Base-by-base conservation (phyloP, 192 early-diverging fungal species). In the Umbelopsis isabellina region DNA sequence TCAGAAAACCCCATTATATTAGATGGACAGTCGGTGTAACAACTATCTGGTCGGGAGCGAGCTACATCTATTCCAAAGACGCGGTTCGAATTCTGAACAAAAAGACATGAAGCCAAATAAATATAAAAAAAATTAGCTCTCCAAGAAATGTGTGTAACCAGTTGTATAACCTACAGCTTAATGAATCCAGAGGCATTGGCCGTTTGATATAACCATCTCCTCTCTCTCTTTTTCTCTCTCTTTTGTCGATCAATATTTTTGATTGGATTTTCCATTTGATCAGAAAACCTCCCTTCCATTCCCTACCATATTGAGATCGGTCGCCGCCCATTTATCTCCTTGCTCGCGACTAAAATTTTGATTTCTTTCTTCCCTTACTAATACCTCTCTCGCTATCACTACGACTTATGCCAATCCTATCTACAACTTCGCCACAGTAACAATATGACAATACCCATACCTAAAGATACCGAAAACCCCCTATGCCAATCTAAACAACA, bases 41-140 rank as follows among this genome's bases (percentile, higher is more conserved):
- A n/a, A 94, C 94, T 0, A 80, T 97, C 27, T 86, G 87, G 79
- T 92, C 92, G 25, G 93, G 93, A 3, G 67, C 89, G 41, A 89
- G 90, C 21, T 94, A 94, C 68, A 66, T 93, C 30, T 81, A 81
- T 23, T 89, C 91, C 25, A 90, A 89, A 67, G 90, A 93, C 66
- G 91, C 90, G 1, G 89, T 93, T 45, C 85, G 85, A 67, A 87
- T 91, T 65, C 67, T 92, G 64, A 82, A 85, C 45, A 58, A 71
- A 21, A 71, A 46, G 37, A 18, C 35, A 55, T 46, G 58, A 30
- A 21, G 3, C 22, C 46, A 15, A 68, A 49, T 49, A 20, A 49
- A 49, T 61, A 37, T 35, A 61, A 61, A 61, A 35, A 61, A 35
- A 61, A 61, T 35, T 61, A 35, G 27, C 18, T 13, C 33, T 27